Evolutionary conservation across 139 green algal species (phyloP).

Genomic region (Edaphochlamys debaryana): DNA sequence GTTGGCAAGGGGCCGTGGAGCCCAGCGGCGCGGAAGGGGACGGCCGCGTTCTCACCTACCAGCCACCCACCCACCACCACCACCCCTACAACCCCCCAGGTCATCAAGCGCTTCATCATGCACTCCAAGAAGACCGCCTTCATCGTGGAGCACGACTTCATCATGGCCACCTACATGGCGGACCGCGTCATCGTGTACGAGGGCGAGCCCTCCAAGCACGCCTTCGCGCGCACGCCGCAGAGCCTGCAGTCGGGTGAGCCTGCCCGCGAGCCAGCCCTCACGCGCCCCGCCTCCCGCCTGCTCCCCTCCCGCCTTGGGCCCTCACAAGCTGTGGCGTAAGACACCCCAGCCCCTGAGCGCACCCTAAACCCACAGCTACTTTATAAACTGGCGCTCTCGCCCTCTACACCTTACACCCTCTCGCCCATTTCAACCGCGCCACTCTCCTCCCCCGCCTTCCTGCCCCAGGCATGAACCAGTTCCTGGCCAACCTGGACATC

Average conservation of each 20-base stretch:
- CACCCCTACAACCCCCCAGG: constrained; percentile 69
- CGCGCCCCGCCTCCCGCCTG: too few species aligned
- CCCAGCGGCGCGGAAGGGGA: too few species aligned
- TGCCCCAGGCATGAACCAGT: constrained; percentile 91
- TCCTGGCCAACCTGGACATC: constrained; percentile 96
- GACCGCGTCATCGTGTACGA: constrained; percentile 98
- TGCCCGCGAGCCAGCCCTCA: neutral
- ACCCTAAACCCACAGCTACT: too few species aligned
- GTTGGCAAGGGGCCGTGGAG: too few species aligned
- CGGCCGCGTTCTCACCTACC: too few species aligned
- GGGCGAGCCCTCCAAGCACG: constrained; percentile 83
- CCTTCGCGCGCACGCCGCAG: constrained; percentile 83
- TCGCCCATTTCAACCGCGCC: too few species aligned
- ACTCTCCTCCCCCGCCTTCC: too few species aligned
- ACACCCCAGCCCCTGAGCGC: too few species aligned
- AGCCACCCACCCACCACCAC: neutral
- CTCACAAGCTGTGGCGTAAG: too few species aligned
- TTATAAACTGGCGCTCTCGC: too few species aligned
- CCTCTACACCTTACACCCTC: too few species aligned
- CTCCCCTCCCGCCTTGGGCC: too few species aligned
- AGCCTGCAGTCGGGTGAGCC: constrained; percentile 75
- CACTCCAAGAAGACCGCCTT: constrained; percentile 99
- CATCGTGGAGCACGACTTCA: constrained; percentile 99
- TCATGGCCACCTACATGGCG: constrained; percentile 99
- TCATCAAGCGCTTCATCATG: constrained; percentile 99